Evolutionary conservation across 176 grass and related monocot genomes (phyloP), one percentile per base, ranked within the genome.

Genomic region (Carex littledalei): DNA sequence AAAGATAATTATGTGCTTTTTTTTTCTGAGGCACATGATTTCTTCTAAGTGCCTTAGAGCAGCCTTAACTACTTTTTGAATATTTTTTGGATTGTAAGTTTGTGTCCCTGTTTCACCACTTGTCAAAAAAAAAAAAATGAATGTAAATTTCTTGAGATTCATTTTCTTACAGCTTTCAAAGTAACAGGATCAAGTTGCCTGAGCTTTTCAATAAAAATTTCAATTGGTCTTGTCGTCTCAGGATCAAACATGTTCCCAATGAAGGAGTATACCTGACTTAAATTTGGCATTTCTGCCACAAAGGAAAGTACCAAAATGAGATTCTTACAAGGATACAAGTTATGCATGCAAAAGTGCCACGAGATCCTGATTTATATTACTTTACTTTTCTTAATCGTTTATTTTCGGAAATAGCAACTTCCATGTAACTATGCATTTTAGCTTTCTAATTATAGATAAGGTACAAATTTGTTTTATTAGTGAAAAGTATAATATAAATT

Each of bases 201-300:
- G 14, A 91, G 90, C 37, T 74, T 94, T 67, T 89, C 86, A 31
- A 89, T 29, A 52, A 88, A 89, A 12, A 82, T 21, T 84, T 92
- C 84, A 1, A 87, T 45, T 4, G 62, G 67, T 64, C 90, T 86
- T 1, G 69, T 54, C 20, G 84, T 85, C 68, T 86, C 71, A 0
- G 91, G 91, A 80, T 98, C 95, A 85, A 98, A 94, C 60, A 98
- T 87, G 80, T 93, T 90, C n/a, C 95, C 95, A 13, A 98, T 76
- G 84, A 98, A 98, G 73, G 64, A 70, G 82, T 93, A 98, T 10
- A 92, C 89, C 63, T 84, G 89, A 18, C 88, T 84, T 39, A 95
- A 95, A n/a, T 92, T 84, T 80, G 92, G n/a, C 5, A 86, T 88
- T 13, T 53, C 94, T 97, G 87, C 75, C 64, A 54, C 37, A 79